Evolutionary conservation across 2,329 filamentous ascomycete species (phyloP), one percentile per base, ranked within the genome.

Genomic region (Sporothrix globosa): DNA sequence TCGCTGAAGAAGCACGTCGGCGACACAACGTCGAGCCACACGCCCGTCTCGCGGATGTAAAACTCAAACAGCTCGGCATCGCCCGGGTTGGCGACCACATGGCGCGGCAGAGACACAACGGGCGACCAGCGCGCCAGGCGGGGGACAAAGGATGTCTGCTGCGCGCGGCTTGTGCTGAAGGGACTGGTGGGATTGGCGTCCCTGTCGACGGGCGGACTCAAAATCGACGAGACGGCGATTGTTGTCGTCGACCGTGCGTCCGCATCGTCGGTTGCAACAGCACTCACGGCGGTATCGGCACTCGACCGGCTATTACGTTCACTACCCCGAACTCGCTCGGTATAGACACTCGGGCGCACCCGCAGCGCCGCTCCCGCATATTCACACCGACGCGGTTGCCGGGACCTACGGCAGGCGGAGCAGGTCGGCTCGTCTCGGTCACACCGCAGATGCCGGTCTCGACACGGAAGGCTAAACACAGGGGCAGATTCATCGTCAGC

Each of bases 61-160:
- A 56, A 56, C 13, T 56, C 53, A 34, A 56, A 56, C 13, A 56
- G 53, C 27, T 34, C 53, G 11, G 53, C 53, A 24, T 56, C 53
- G 2, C 27, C 53, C 14, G 53, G 53, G 7, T 56, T 56, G 27
- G 27, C 14, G 5, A 56, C 53, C 14, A 56, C 53, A 34, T 56
- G 53, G 4, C 53, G 24, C 2, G 53, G 53, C 5, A 56, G 27
- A 17, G 27, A 56, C 4, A 56, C 53, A 27, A 27, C 4, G 14
- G 53, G 53, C 24, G 53, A 56, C 53, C 53, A 56, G 4, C 53
- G 53, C 3, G 53, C 27, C 1, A 56, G 53, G 9, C 53, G 53
- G 24, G 53, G 53, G 14, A 56, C 24, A 27, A 34, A 1, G 14
- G 53, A 11, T 2, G 52, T 54, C 52, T 27, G 21, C 53, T 56